A percentile compares a stretch with the other conserved stretches of the same genome.
These are phyloP conservation scores for Raffaelea albimanens DNA, from an alignment of 2,329 filamentous ascomycete genomes.

Conservation along the genomic window DNA sequence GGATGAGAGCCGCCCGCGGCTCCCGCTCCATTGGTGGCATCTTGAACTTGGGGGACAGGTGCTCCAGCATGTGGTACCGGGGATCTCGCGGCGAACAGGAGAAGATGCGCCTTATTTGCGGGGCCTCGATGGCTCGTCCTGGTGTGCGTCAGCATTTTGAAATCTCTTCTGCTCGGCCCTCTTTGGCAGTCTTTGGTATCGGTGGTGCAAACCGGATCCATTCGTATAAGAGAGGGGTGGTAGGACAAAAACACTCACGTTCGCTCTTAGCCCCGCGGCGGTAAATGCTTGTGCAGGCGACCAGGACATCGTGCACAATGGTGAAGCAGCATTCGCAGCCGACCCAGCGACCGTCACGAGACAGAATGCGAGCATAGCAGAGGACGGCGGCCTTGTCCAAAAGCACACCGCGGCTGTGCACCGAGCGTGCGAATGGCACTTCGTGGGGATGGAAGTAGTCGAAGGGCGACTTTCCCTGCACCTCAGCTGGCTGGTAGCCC, in stretches of 20 bases:
- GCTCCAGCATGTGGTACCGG: constrained; percentile 81
- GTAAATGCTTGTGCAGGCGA: constrained; percentile 77
- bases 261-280: constrained; percentile 58
- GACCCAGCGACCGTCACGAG: constrained; percentile 61
- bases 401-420: constrained; percentile 63
- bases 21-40: constrained; percentile 58
- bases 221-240: not conserved
- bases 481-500: constrained; percentile 67
- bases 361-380: constrained; percentile 65
- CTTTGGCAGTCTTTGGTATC: not conserved
- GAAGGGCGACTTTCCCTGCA: constrained; percentile 69
- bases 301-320: constrained; percentile 77
- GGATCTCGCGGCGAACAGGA: constrained; percentile 74
- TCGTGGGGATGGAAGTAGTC: constrained; percentile 82
- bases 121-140: constrained; percentile 72
- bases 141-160: constrained; percentile 6
- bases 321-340: constrained; percentile 86
- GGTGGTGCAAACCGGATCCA: no score
- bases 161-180: not conserved
- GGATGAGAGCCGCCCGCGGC: constrained; percentile 71
- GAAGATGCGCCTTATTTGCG: constrained; percentile 69
- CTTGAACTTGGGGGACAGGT: constrained; percentile 72
- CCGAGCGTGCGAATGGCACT: constrained; percentile 60
- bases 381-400: constrained; percentile 80
- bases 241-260: constrained; percentile 45